Evolutionary conservation across 2,329 filamentous ascomycete species (phyloP).

Genomic region (Monilinia vaccinii-corymbosi): DNA sequence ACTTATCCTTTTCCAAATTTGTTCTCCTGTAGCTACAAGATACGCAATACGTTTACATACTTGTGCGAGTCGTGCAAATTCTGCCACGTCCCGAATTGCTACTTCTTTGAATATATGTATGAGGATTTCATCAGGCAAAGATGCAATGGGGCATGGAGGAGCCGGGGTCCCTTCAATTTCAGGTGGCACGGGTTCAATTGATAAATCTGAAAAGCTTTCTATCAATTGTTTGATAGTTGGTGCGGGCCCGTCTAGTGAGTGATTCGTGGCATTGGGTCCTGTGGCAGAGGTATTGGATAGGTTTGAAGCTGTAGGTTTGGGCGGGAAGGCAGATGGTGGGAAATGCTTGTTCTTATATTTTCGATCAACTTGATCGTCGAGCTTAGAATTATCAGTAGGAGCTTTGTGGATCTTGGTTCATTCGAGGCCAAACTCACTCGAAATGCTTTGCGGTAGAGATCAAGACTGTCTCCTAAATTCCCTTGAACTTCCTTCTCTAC

Average conservation of each 20-base stretch:
- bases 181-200: conserved; percentile 59
- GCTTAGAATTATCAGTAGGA: conserved; percentile 36
- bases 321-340: conserved; percentile 47
- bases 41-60: conserved; percentile 86
- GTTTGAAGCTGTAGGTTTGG: conserved; percentile 31
- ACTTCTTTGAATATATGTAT: conserved; percentile 67
- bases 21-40: conserved; percentile 73
- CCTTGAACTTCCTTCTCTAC: conserved; percentile 82
- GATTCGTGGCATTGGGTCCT: conserved; percentile 45
- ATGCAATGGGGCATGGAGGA: conserved; percentile 72
- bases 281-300: conserved; percentile 42
- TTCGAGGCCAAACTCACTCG: conserved; percentile 43
- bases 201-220: conserved; percentile 59
- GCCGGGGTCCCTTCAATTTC: conserved; percentile 60
- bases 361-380: conserved; percentile 78
- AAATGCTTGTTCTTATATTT: conserved; percentile 89
- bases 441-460: conserved; percentile 83
- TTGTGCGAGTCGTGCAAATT: conserved; percentile 64
- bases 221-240: conserved; percentile 61
- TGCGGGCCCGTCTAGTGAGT: conserved; percentile 45
- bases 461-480: conserved; percentile 79
- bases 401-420: background rate
- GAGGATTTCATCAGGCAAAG: conserved; percentile 75
- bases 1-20: conserved; percentile 74
- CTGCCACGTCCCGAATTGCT: conserved; percentile 64